These are phyloP conservation scores for Sungouiella blattae DNA, from an alignment of 805 yeast species.

Conservation along the genomic window DNA sequence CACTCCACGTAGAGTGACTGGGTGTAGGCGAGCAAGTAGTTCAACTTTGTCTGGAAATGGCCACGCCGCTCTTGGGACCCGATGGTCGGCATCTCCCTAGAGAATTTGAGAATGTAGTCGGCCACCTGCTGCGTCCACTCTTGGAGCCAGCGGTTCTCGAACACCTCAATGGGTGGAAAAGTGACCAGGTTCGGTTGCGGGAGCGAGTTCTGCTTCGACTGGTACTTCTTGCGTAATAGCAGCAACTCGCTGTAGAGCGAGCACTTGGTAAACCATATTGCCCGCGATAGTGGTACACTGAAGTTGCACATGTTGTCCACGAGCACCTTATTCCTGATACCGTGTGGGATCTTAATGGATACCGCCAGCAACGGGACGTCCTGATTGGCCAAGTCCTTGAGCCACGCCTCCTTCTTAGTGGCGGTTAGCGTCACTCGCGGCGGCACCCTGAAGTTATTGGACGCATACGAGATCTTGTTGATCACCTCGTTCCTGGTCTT, in stretches of 20 bases:
- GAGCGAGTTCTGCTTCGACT: constrained; percentile 13
- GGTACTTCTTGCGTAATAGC: constrained; percentile 30
- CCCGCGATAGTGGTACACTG: constrained; percentile 72
- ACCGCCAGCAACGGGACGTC: constrained; percentile 62
- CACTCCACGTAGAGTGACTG: constrained; percentile 67
- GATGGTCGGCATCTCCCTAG: constrained; percentile 35
- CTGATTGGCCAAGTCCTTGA: constrained; percentile 71
- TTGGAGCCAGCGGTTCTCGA: constrained; percentile 64
- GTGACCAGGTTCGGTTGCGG: constrained; percentile 2
- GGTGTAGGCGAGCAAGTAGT: constrained; percentile 56
- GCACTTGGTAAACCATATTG: constrained; percentile 88
- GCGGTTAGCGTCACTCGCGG: constrained; percentile 90
- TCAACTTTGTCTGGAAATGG: constrained; percentile 48
- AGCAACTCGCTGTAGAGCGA: constrained; percentile 62
- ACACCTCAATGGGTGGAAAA: constrained; percentile 18
- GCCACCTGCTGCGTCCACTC: constrained; percentile 90
- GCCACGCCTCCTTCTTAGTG: constrained; percentile 81
- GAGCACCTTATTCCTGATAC: constrained; percentile 68
- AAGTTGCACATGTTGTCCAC: constrained; percentile 70
- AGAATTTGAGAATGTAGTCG: constrained; percentile 51
- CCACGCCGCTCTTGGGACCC: constrained; percentile 26
- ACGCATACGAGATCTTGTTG: constrained; percentile 32
- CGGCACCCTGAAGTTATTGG: constrained; percentile 63
- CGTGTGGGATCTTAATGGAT: constrained; percentile 85
- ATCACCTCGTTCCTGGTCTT: constrained; percentile 37